These are phyloP conservation scores for Naematelia aurantialba DNA, from an alignment of 768 basidiomycete genomes.

Conservation along the genomic window DNA sequence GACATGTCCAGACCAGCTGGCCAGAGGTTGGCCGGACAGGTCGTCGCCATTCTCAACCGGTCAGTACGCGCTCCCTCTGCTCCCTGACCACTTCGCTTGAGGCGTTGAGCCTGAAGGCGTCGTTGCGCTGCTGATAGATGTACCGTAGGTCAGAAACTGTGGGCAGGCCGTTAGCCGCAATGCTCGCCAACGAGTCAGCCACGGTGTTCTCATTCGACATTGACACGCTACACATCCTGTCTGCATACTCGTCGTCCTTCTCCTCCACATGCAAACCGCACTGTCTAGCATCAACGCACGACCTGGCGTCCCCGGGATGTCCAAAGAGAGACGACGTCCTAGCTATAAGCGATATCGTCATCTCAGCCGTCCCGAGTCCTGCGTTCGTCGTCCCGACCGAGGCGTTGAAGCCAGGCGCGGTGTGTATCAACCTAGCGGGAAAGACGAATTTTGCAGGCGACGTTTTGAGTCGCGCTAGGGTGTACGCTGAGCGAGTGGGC, in stretches of 20 bases:
- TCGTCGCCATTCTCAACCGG: constrained; percentile 27
- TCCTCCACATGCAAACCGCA: neutral
- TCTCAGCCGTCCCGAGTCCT: constrained; percentile 25
- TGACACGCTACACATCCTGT: constrained; percentile 13
- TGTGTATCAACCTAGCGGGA: constrained; percentile 20
- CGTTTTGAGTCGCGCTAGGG: constrained; percentile 8
- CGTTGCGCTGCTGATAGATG: neutral
- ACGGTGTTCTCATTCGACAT: constrained; percentile 28
- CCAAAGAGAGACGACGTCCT: constrained; percentile 1
- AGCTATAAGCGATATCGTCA: constrained; percentile 15
- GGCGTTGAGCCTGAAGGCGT: neutral
- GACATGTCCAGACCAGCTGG: constrained; percentile 3
- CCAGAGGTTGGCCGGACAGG: constrained; percentile 14
- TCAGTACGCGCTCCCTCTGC: constrained; percentile 2
- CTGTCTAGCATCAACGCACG: neutral
- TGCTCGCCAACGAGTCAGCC: constrained; percentile 29
- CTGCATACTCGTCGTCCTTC: neutral
- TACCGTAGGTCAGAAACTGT: constrained; percentile 26
- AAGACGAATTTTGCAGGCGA: constrained; percentile 22
- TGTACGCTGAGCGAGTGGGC: constrained; percentile 15
- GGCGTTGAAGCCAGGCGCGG: constrained; percentile 11
- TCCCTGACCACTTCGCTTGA: neutral
- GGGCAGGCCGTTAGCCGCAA: constrained; percentile 23
- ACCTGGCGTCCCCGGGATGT: neutral
- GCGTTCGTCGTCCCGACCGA: constrained; percentile 21